Evolutionary conservation across 2,329 filamentous ascomycete species (phyloP).

Genomic region (Talaromyces piceae): DNA sequence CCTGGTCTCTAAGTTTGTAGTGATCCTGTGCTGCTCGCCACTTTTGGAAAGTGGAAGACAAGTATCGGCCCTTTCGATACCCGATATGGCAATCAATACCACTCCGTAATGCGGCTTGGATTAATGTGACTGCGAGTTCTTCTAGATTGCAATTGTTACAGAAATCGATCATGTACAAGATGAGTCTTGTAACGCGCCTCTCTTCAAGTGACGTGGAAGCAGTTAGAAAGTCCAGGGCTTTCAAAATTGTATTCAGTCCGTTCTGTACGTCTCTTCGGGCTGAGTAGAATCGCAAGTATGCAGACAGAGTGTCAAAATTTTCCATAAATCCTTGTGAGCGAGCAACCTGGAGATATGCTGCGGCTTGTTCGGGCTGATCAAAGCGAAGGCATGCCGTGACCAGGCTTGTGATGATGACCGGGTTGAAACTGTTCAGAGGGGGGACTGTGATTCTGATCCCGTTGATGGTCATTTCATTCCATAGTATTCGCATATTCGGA

Average conservation of each 20-base stretch:
- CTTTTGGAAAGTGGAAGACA: slow-evolving; percentile 11
- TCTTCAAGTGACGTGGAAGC: slow-evolving; percentile 25
- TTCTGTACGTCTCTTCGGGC: slow-evolving; percentile 30
- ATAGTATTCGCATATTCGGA: slow-evolving; percentile 25
- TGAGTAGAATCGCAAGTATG: slow-evolving; percentile 32
- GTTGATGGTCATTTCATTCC: slow-evolving; percentile 23
- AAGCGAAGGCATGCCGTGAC: slow-evolving; percentile 33
- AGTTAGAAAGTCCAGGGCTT: slow-evolving; percentile 28
- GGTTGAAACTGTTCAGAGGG: slow-evolving; percentile 25
- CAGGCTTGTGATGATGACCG: slow-evolving; percentile 28
- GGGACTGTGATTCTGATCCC: slow-evolving; percentile 31
- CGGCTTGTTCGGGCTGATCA: slow-evolving; percentile 33
- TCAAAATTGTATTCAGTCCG: slow-evolving; percentile 24
- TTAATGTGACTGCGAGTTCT: slow-evolving; percentile 24
- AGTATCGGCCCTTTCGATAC: slow-evolving; percentile 8
- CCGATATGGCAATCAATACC: slow-evolving; percentile 26
- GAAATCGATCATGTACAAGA: slow-evolving; percentile 33
- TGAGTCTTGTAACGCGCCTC: slow-evolving; percentile 25
- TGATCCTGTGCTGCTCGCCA: slow-evolving; percentile 22
- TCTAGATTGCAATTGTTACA: slow-evolving; percentile 28
- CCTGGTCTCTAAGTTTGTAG: slow-evolving; percentile 7
- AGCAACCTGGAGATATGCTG: slow-evolving; percentile 33
- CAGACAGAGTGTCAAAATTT: slow-evolving; percentile 27
- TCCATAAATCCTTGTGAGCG: slow-evolving; percentile 31
- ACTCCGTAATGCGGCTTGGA: slow-evolving; percentile 28